A percentile compares a stretch with the other conserved stretches of the same genome.
Evolutionary conservation across 192 early-diverging fungal species (phyloP).

Genomic region (Gamsiella multidivaricata): DNA sequence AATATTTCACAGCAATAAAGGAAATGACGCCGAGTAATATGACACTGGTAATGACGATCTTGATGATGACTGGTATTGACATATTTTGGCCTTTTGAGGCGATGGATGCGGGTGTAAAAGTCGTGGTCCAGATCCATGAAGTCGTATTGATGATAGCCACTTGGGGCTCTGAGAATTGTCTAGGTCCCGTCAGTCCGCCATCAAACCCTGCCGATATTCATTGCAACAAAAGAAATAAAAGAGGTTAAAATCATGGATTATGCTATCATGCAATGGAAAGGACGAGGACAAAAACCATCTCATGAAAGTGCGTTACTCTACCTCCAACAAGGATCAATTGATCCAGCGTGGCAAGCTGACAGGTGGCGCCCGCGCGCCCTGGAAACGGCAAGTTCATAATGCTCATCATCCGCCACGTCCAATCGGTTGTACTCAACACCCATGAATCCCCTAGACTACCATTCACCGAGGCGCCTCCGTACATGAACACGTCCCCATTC

Average conservation of each 20-base stretch:
- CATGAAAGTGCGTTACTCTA: no score
- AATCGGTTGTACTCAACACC: constrained; percentile 1
- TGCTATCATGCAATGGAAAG: no score
- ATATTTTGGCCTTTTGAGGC: not conserved
- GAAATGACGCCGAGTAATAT: not conserved
- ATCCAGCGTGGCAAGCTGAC: constrained; percentile 9
- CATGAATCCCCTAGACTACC: constrained; percentile 24
- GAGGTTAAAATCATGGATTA: not conserved
- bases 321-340: constrained; percentile 43
- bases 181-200: constrained; percentile 4
- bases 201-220: not conserved
- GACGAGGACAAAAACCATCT: no score
- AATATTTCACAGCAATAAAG: not conserved
- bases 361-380: constrained; percentile 32
- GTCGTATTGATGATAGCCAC: constrained; percentile 37
- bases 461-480: constrained; percentile 19
- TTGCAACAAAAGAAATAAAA: not conserved
- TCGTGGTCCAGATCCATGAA: constrained; percentile 8
- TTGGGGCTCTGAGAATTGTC: constrained; percentile 30
- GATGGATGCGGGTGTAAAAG: not conserved
- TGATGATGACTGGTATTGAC: constrained; percentile 10
- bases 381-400: not conserved
- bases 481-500: constrained; percentile 39
- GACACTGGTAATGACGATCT: constrained; percentile 8
- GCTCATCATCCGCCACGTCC: constrained; percentile 2